These are phyloP conservation scores for Eimeria sp. DNA, from an alignment of 169 alveolate species.

Conservation along the genomic window DNA sequence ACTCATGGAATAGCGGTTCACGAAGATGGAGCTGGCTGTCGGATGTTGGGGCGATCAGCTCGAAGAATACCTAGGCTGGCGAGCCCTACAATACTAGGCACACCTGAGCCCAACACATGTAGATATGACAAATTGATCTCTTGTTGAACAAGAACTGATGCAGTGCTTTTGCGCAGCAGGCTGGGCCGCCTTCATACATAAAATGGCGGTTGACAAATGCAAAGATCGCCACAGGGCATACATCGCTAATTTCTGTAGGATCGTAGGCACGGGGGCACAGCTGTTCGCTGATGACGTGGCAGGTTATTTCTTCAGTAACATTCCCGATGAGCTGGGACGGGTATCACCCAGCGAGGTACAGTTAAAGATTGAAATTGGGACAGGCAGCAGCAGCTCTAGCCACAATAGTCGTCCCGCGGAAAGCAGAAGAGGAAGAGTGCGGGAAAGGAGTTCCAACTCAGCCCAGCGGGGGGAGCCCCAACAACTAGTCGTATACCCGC, in stretches of 20 bases:
- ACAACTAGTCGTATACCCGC: too few species aligned
- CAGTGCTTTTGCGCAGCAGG: background rate
- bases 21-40: background rate
- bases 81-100: background rate
- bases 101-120: background rate
- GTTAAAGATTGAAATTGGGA: too few species aligned
- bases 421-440: too few species aligned
- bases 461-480: too few species aligned
- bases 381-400: too few species aligned
- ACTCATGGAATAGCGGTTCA: background rate
- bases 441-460: too few species aligned
- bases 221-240: background rate
- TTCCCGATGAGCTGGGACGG: background rate
- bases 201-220: background rate
- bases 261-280: background rate
- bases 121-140: background rate
- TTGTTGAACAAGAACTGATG: background rate
- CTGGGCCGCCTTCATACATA: background rate
- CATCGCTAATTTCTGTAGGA: background rate
- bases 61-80: background rate
- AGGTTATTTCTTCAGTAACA: too few species aligned
- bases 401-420: too few species aligned
- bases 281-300: background rate
- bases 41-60: background rate
- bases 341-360: background rate